These are phyloP conservation scores for Phytophthora rubi DNA, from an alignment of 352 stramenopile species.

Conservation along the genomic window DNA sequence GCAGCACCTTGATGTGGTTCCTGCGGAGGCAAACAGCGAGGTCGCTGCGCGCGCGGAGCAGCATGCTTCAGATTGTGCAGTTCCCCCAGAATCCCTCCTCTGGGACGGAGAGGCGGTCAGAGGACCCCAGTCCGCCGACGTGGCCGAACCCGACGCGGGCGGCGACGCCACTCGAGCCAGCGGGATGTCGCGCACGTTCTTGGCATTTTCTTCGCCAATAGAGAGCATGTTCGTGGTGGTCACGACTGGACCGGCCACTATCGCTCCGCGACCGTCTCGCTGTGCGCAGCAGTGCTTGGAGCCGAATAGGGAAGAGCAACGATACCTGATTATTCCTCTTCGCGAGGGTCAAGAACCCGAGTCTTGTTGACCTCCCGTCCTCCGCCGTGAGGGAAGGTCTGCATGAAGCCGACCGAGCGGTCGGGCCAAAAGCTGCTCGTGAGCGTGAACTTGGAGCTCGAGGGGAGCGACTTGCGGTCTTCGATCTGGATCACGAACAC, in stretches of 20 bases:
- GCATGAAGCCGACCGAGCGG: constrained; percentile 57
- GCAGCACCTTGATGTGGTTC: constrained; percentile 58
- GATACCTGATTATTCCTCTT: constrained; percentile 66
- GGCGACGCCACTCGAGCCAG: constrained; percentile 43
- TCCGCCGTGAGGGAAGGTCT: constrained; percentile 57
- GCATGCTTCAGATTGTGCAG: constrained; percentile 56
- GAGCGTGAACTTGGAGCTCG: constrained; percentile 62
- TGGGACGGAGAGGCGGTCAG: constrained; percentile 12
- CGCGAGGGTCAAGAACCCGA: constrained; percentile 70
- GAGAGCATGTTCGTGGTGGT: constrained; percentile 60
- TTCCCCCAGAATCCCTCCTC: constrained; percentile 52
- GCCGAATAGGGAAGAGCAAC: constrained; percentile 66
- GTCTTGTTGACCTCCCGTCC: constrained; percentile 55
- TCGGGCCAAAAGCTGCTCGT: constrained; percentile 65
- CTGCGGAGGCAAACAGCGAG: constrained; percentile 62
- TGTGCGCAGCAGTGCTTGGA: constrained; percentile 51
- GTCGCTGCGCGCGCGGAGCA: constrained; percentile 45
- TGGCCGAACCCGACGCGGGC: constrained; percentile 9
- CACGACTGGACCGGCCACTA: constrained; percentile 41
- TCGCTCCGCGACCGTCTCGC: constrained; percentile 34
- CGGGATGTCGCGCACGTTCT: constrained; percentile 42
- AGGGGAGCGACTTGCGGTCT: constrained; percentile 46
- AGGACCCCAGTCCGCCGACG: constrained; percentile 3
- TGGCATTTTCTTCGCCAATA: constrained; percentile 53
- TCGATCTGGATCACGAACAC: constrained; percentile 66